Evolutionary conservation across 768 basidiomycete genomes (phyloP).

Genomic region (Kwoniella shandongensis): DNA sequence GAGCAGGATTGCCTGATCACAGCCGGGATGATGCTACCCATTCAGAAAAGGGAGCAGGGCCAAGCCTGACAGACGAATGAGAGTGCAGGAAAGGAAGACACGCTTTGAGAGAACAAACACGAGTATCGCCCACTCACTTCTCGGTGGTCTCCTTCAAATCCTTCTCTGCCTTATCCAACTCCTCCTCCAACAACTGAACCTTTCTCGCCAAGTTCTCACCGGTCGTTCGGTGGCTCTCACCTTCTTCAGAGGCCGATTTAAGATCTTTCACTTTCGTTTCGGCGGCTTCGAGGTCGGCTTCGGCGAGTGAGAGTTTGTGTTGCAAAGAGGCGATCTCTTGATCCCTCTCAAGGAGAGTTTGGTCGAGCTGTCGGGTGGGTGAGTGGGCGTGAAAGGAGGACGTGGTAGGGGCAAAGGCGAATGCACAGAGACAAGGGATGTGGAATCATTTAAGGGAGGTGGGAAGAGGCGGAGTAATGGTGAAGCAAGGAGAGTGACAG

Average conservation of each 20-base stretch:
- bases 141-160: conserved; percentile 94
- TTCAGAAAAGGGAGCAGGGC: too few species aligned
- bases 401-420: neutral
- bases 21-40: too few species aligned
- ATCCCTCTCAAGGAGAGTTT: conserved; percentile 72
- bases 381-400: neutral
- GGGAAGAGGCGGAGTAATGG: neutral
- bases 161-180: conserved; percentile 93
- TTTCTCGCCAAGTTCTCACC: conserved; percentile 77
- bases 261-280: conserved; percentile 67
- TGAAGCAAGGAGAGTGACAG: neutral
- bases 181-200: conserved; percentile 88
- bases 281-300: conserved; percentile 67
- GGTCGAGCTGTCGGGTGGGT: conserved; percentile 58
- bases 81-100: too few species aligned
- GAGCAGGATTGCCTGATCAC: too few species aligned
- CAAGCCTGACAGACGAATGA: too few species aligned
- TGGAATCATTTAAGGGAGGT: neutral
- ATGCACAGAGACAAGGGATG: neutral
- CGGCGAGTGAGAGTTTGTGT: conserved; percentile 66
- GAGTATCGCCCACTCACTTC: conserved; percentile 66
- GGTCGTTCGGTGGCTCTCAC: conserved; percentile 67
- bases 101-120: too few species aligned
- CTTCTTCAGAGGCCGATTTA: conserved; percentile 67
- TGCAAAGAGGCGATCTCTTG: conserved; percentile 79